Evolutionary conservation across 805 yeast species (phyloP).

Genomic region (Kazachstania martiniae): DNA sequence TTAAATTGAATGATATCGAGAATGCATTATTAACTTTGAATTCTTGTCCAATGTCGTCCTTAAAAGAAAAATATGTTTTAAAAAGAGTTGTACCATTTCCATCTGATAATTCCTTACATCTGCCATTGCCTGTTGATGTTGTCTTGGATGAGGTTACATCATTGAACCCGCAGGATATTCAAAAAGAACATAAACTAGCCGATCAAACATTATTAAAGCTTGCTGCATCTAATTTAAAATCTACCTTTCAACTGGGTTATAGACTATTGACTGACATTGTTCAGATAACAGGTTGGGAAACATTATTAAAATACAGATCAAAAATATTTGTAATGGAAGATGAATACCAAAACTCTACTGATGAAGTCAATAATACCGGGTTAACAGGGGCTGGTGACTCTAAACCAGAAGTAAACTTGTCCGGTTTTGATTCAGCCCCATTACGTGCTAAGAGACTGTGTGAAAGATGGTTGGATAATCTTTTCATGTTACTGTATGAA

Average conservation of each 20-base stretch:
- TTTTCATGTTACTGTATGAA: constrained; percentile 60
- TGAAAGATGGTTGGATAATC: constrained; percentile 70
- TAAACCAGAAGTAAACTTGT: neutral
- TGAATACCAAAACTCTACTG: constrained; percentile 33
- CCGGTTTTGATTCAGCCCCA: constrained; percentile 11
- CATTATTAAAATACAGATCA: constrained; percentile 45
- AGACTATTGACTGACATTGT: constrained; percentile 53
- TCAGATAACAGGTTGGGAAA: constrained; percentile 66
- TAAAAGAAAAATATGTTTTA: constrained; percentile 53
- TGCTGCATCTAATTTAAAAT: constrained; percentile 59
- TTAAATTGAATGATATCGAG: constrained; percentile 54
- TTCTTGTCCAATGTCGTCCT: constrained; percentile 68
- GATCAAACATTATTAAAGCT: constrained; percentile 51
- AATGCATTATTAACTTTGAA: constrained; percentile 62
- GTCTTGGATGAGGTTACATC: constrained; percentile 57
- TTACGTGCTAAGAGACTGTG: constrained; percentile 57
- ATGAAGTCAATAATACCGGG: constrained; percentile 8
- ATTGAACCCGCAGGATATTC: constrained; percentile 54
- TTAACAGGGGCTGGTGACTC: neutral
- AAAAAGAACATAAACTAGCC: constrained; percentile 51
- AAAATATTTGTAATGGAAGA: constrained; percentile 60
- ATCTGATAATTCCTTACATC: constrained; percentile 36
- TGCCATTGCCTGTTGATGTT: constrained; percentile 70
- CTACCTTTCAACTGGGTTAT: constrained; percentile 48
- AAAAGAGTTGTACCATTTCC: constrained; percentile 45